Evolutionary conservation across 345 rosid species (phyloP).

Genomic region (Sisymbrium altissimum): DNA sequence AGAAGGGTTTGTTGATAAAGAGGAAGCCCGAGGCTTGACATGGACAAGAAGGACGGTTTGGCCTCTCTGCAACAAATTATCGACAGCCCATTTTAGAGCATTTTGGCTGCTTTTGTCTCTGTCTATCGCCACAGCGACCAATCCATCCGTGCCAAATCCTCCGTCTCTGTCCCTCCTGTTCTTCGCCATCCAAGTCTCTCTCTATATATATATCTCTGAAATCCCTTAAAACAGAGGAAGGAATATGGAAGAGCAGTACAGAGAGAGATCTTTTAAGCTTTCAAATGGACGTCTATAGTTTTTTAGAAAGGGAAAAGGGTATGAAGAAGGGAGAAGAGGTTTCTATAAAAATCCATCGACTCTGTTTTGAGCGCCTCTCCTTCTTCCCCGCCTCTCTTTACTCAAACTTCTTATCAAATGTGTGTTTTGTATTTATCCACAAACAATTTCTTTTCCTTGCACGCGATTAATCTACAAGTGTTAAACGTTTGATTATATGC

Average conservation of each 20-base stretch:
- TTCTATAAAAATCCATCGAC: conserved; percentile 19
- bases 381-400: conserved; percentile 26
- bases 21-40: conserved; percentile 45
- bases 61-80: conserved; percentile 59
- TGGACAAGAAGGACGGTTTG: conserved; percentile 70
- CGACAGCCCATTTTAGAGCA: conserved; percentile 84
- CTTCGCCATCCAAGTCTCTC: conserved; percentile 47
- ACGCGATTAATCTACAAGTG: neutral
- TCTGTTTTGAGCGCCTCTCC: conserved; percentile 29
- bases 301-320: neutral
- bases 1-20: conserved; percentile 21
- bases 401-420: neutral
- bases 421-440: neutral
- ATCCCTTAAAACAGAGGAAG: neutral
- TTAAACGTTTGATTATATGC: neutral
- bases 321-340: neutral
- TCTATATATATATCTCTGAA: neutral
- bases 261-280: neutral
- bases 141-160: conserved; percentile 39
- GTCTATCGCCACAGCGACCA: conserved; percentile 83
- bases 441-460: neutral
- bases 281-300: neutral
- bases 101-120: conserved; percentile 72
- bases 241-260: neutral
- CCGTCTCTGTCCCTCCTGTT: conserved; percentile 39